These are phyloP conservation scores for Microcera coccophila DNA, from an alignment of 2,329 filamentous ascomycete genomes.

Conservation along the genomic window DNA sequence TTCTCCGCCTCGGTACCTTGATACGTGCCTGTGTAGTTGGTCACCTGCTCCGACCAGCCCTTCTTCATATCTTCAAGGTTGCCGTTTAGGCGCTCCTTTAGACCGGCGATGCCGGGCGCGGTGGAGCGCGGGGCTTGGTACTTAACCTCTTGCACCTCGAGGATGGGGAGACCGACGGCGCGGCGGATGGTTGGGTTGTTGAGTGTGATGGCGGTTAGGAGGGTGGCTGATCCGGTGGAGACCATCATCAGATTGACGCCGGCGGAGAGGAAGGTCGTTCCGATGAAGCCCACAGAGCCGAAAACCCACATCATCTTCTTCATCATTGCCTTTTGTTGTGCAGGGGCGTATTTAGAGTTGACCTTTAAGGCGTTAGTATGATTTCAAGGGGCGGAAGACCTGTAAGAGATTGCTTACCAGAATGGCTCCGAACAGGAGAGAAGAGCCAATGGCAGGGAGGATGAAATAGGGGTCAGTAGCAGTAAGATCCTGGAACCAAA, in stretches of 20 bases:
- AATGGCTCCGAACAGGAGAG: constrained; percentile 54
- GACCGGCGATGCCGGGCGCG: constrained; percentile 20
- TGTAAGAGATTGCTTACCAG: constrained; percentile 35
- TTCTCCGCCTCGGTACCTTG: constrained; percentile 31
- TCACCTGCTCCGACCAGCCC: constrained; percentile 32
- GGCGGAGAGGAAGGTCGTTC: constrained; percentile 46
- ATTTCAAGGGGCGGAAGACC: rapidly evolving
- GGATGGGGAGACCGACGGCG: constrained; percentile 36
- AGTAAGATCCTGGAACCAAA: constrained; percentile 79
- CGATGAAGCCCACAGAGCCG: constrained; percentile 41
- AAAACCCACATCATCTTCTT: constrained; percentile 43
- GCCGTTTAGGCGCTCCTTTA: constrained; percentile 31
- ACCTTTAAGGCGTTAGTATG: constrained; percentile 29
- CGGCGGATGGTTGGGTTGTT: constrained; percentile 38
- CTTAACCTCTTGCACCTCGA: constrained; percentile 23
- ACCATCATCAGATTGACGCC: constrained; percentile 47
- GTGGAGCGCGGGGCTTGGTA: constrained; percentile 36
- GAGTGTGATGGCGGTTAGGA: constrained; percentile 37
- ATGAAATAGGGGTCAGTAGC: constrained; percentile 72
- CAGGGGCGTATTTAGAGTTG: constrained; percentile 33
- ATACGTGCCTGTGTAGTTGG: constrained; percentile 34
- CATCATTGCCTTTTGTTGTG: constrained; percentile 34
- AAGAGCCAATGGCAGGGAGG: constrained; percentile 61
- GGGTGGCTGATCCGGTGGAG: constrained; percentile 37
- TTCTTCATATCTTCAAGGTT: constrained; percentile 38